Evolutionary conservation across 352 stramenopile genomes (phyloP), one percentile per base, ranked within the genome.

Genomic region (Aphanomyces cochlioides): DNA sequence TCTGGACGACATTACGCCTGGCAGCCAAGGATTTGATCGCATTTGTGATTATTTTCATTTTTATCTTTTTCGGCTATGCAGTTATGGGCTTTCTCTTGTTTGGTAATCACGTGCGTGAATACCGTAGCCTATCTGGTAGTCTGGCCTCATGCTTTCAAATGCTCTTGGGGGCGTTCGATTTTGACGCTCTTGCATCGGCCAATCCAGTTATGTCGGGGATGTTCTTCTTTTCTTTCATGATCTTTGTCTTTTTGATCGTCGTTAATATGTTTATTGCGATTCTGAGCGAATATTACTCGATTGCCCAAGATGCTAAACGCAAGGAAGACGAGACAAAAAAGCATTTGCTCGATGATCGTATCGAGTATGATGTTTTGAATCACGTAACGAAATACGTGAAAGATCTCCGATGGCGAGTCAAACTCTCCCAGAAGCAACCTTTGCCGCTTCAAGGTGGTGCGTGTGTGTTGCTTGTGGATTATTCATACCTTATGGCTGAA

Each of bases 261-360:
- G 78, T 91, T 47, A 92, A 92, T 70, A 91, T 91, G 85, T 92
- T 91, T 70, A 90, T 92, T 28, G 85, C 83, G 41, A 92, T 92
- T 69, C 90, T 92, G 79, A 90, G 80, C 60, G 85, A 92, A 63
- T 92, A 92, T 68, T 90, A 92, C 72, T 90, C 83, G 28, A 48
- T 89, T 40, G 82, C 82, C 47, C 82, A 90, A 66, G 83, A 67
- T 4, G 83, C 89, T 64, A 93, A 89, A 79, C 85, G 83, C 53
- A 7, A 57, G 0, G 72, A 83, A 6, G 82, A 91, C 73, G 77
- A 84, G 54, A 85, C 75, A 60, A 78, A 84, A 63, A 76, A 72
- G 6, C 75, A 78, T 34, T 58, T 89, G 3, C 54, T 76, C 40
- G 38, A 34, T 39, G 45, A 56, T 57, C 79, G 90, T 50, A 82